Base-by-base conservation (phyloP, 1,284 basidiomycete genomes). In the Phylloboletellus chloephorus region DNA sequence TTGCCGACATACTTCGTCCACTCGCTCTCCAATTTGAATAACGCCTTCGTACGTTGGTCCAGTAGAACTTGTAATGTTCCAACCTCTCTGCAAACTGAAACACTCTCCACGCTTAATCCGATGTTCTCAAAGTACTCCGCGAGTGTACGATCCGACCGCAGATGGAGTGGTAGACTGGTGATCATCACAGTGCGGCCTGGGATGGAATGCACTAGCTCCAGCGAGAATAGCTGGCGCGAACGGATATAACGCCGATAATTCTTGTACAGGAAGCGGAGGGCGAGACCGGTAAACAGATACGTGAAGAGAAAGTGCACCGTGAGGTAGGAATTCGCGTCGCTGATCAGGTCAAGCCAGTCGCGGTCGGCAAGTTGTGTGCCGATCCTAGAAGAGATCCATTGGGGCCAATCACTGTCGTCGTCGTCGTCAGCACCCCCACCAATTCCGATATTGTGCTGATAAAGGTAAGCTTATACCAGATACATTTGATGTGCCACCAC, bases 1-100 rank as follows among this genome's bases (percentile, higher is more conserved):
- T 98, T 97, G 1, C 93, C 94, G 2, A 97, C 82, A 64, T 92
- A 98, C 17, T 78, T 73, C 13, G 82, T 80, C 94, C 95, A 98
- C 1, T 85, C 85, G 3, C 63, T 63, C 61, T 98, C 95, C 20
- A 98, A 67, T 39, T 74, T 72, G 32, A 90, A 58, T 5, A 98
- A 66, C 1, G 89, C 88, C 21, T 74, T 66, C 3, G 93, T 94
- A 30, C 95, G 71, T 51, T 72, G 69, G 47, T 90, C 84, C 41
- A 98, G 67, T 3, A 94, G 70, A 3, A 66, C 58, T 47, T 86
- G 82, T 32, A 98, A 65, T 3, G 76, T 75, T 3, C 77, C 79
- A 0, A 95, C 84, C 49, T 95, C 87, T 37, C 93, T 71, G 46
- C 86, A 88, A 3, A 98, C 74, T n/a, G 78, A 88, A 16, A 97